Evolutionary conservation across 805 yeast genomes (phyloP).

Genomic region (Yarrowia sp.): DNA sequence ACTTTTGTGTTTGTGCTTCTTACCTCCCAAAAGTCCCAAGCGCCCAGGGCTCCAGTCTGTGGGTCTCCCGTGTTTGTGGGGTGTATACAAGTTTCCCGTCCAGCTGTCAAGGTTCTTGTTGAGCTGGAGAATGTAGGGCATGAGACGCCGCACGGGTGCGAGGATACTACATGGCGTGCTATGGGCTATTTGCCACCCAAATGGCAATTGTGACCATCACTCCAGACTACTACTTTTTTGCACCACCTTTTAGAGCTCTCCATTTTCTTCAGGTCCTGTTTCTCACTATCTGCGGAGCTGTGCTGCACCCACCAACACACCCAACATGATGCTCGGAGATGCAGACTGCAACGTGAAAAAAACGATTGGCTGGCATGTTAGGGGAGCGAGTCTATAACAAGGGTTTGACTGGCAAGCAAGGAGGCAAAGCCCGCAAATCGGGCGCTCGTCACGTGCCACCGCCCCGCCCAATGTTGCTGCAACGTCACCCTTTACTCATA

Average conservation of each 20-base stretch:
- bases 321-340: constrained; percentile 19
- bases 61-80: neutral
- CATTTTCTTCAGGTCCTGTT: no score
- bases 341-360: constrained; percentile 37
- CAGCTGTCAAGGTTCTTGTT: constrained; percentile 16
- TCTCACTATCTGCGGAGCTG: no score
- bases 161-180: no score
- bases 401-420: neutral
- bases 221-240: no score
- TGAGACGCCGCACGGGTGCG: no score
- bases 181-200: no score
- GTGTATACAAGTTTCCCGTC: neutral
- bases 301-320: constrained; percentile 6
- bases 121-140: neutral
- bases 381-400: neutral
- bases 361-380: constrained; percentile 25
- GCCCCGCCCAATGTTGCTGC: neutral
- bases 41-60: no score
- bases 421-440: no score
- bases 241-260: no score
- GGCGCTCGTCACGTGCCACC: neutral
- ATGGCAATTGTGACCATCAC: no score
- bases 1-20: neutral
- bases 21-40: neutral
- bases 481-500: neutral